Evolutionary conservation across 257 asterid genomes (phyloP).

Genomic region (Echites panduratus): DNA sequence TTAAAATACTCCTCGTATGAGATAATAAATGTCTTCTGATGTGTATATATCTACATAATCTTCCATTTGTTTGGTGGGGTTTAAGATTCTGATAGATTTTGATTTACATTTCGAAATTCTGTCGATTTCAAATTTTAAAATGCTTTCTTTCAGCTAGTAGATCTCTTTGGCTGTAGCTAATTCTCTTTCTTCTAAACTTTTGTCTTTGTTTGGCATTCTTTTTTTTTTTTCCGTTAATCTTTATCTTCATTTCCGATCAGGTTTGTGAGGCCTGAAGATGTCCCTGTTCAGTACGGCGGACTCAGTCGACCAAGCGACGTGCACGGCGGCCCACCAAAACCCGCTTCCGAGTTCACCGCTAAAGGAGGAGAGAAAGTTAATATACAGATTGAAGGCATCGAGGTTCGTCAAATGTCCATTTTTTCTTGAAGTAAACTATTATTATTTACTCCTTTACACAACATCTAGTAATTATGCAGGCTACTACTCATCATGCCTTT

Average conservation of each 20-base stretch:
- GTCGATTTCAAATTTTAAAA: not conserved
- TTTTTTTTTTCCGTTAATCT: not conserved
- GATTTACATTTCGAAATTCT: not conserved
- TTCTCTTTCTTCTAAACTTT: not conserved
- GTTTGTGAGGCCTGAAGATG: conserved; percentile 69
- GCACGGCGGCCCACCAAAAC: conserved; percentile 55
- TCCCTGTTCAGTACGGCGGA: conserved; percentile 87
- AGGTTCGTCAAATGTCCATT: conserved; percentile 36
- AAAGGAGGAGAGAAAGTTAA: conserved; percentile 92
- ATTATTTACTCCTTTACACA: not conserved
- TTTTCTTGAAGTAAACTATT: not conserved
- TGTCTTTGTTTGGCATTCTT: not conserved
- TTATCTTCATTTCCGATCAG: conserved; percentile 22
- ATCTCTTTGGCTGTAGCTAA: not conserved
- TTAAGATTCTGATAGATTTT: not conserved
- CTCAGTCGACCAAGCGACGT: conserved; percentile 62
- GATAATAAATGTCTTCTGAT: conserved; percentile 21
- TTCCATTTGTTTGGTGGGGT: conserved; percentile 13
- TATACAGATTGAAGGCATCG: conserved; percentile 93
- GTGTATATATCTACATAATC: conserved; percentile 12
- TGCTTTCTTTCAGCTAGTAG: not conserved
- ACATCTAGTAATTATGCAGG: not conserved
- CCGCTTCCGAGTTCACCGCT: conserved; percentile 84
- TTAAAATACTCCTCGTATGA: conserved; percentile 6
- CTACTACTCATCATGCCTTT: not conserved